phyloP scores from a whole-genome alignment of 2,329 filamentous ascomycete genomes.

The Sordariomycetes sp. region DNA sequence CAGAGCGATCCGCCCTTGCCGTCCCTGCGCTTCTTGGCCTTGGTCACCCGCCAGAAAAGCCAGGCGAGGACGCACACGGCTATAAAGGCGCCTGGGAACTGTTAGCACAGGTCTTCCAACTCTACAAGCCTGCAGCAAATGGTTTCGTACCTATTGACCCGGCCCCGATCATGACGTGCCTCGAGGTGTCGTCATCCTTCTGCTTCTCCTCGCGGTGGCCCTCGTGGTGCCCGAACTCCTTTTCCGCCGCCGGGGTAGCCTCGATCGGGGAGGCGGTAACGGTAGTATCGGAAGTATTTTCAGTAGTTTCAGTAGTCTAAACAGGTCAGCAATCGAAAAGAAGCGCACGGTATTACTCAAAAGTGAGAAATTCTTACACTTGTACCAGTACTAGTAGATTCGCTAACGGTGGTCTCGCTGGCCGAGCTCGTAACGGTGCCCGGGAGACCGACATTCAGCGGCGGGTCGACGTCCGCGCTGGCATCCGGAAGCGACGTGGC shows the following conservation, averaged over 20 bases:
- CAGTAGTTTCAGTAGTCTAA: too few relatives aligned
- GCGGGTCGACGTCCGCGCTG: background rate
- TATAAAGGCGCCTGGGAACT: slow-evolving; percentile 25
- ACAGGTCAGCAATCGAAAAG: background rate
- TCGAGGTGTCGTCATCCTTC: background rate
- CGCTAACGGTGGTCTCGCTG: background rate
- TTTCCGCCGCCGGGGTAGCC: background rate
- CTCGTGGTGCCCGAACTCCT: background rate
- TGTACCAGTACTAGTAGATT: too few relatives aligned
- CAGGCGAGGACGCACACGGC: slow-evolving; percentile 31
- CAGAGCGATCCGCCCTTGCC: background rate
- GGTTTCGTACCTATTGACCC: slow-evolving; percentile 21
- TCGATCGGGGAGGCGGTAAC: background rate
- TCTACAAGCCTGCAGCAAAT: background rate
- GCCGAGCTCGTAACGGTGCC: background rate
- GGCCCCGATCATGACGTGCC: slow-evolving; percentile 19
- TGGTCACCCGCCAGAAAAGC: slow-evolving; percentile 27
- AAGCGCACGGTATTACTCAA: background rate
- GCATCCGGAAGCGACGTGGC: background rate
- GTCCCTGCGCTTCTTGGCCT: slow-evolving; percentile 3
- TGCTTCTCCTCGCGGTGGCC: background rate
- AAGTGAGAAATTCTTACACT: background rate
- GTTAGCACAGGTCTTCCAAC: background rate
- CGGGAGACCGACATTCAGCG: background rate
- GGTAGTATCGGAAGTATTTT: background rate